Conservation (phyloP, 306 rosid species). For the Pterocarpus macrocarpus region DNA sequence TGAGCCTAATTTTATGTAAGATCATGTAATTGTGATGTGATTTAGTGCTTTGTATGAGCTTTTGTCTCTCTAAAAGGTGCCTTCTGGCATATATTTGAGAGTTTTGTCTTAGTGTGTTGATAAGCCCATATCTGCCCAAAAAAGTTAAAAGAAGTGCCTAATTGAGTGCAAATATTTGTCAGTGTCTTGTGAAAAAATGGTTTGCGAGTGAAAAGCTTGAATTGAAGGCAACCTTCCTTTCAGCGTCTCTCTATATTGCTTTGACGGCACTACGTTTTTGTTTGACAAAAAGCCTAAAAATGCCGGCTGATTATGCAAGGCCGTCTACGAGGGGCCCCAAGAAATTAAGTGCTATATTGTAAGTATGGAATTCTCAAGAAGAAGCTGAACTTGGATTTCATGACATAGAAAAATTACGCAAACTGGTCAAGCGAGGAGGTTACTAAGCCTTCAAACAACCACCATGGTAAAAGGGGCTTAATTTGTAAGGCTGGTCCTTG, state of each 20-base stretch:
- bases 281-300: no score
- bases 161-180: conserved; percentile 10
- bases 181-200: conserved; percentile 20
- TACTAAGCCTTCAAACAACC: no score
- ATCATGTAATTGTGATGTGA: conserved; percentile 53
- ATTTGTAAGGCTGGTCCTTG: no score
- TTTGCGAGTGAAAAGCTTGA: conserved; percentile 15
- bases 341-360: no score
- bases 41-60: conserved; percentile 56
- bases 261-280: background rate
- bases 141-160: conserved; percentile 4
- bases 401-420: no score
- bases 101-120: conserved; percentile 24
- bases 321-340: no score
- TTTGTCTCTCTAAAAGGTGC: conserved; percentile 19
- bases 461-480: no score
- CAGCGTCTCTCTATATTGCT: background rate
- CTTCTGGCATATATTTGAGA: conserved; percentile 29
- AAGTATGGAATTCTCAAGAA: no score
- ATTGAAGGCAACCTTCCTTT: background rate
- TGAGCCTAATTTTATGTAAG: conserved; percentile 59
- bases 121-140: conserved; percentile 1
- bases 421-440: no score
- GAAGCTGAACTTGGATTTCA: no score
- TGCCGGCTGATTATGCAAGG: no score